Base-by-base conservation (phyloP, 179 eudicot species). In the Amaranthus tricolor region DNA sequence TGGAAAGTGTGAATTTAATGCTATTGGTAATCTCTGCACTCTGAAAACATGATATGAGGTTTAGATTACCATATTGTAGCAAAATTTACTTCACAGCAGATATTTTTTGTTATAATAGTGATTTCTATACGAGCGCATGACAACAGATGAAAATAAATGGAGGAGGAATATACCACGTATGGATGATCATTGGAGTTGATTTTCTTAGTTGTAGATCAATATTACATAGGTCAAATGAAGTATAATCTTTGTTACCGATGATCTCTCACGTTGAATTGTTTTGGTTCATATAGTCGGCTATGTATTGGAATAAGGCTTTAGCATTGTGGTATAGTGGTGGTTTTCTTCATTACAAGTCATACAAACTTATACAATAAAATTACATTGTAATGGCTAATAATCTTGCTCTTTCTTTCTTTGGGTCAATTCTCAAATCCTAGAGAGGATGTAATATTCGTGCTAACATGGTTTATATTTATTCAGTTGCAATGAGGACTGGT, bases 401-500 rank as follows among this genome's bases (percentile, higher is more conserved):
- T 40, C n/a, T 43, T 62, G 59, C n/a, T 50, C 48, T 40, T 60
- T 60, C 6, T 9, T 60, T 7, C 20, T 7, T 1, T 44, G 5
- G 40, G 15, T 53, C 56, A 15, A 12, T 4, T 65, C 19, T 52
- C 45, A 20, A 52, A 54, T 64, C 44, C 21, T n/a, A 8, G 40
- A 65, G 51, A 16, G 10, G 48, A 54, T 31, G 4, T 52, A 20
- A 48, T 68, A 17, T 14, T 21, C 16, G 63, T 50, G 54, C 44
- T 24, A 21, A 77, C 21, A 21, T 49, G 60, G 64, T 69, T 15
- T 53, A 14, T 53, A 13, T 10, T 17, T 78, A 16, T 64, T 9
- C 77, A 93, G 98, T 93, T 84, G 77, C 82, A 75, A 93, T 91
- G 98, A 91, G 84, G 69, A 89, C 88, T 74, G 90, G 98, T 71